phyloP scores from a whole-genome alignment of 768 basidiomycete genomes.

The Polyporus arcularius region DNA sequence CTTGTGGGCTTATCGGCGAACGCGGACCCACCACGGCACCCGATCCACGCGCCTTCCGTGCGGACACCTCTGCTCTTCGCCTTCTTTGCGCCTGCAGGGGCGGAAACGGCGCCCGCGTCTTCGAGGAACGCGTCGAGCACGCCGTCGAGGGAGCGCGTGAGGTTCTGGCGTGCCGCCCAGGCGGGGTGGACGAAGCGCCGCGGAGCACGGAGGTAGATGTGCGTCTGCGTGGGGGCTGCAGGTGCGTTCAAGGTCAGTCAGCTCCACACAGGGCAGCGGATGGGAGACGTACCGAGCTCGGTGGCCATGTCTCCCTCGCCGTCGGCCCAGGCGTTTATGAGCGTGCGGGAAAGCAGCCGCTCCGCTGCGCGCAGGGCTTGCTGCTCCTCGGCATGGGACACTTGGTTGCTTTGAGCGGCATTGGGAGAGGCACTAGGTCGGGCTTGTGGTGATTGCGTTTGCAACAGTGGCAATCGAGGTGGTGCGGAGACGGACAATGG shows the following conservation, averaged over 20 bases:
- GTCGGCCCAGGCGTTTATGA: slow-evolving; percentile 46
- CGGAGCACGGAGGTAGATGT: slow-evolving; percentile 48
- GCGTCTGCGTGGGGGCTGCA: slow-evolving; percentile 50
- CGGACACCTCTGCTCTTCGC: slow-evolving; percentile 28
- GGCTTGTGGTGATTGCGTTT: background rate
- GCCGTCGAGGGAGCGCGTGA: slow-evolving; percentile 38
- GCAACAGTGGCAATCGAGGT: background rate
- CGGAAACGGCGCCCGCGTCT: slow-evolving; percentile 27
- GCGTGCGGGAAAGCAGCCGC: slow-evolving; percentile 43
- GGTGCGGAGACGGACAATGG: background rate
- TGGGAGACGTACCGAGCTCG: slow-evolving; percentile 38
- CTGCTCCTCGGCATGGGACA: slow-evolving; percentile 36
- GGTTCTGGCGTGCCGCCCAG: slow-evolving; percentile 49
- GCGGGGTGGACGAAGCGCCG: slow-evolving; percentile 47
- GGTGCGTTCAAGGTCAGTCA: too few species aligned
- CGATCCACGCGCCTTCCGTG: slow-evolving; percentile 47
- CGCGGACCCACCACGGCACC: slow-evolving; percentile 24
- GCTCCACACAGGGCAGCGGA: background rate
- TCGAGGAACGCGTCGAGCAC: slow-evolving; percentile 38
- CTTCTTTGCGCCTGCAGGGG: slow-evolving; percentile 29
- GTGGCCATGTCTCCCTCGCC: slow-evolving; percentile 42
- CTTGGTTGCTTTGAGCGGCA: background rate
- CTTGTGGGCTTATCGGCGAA: background rate
- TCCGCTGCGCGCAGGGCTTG: slow-evolving; percentile 27
- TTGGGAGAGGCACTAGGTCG: background rate